phyloP scores from a whole-genome alignment of 805 yeast species.

The Hanseniaspora mollemarum region DNA sequence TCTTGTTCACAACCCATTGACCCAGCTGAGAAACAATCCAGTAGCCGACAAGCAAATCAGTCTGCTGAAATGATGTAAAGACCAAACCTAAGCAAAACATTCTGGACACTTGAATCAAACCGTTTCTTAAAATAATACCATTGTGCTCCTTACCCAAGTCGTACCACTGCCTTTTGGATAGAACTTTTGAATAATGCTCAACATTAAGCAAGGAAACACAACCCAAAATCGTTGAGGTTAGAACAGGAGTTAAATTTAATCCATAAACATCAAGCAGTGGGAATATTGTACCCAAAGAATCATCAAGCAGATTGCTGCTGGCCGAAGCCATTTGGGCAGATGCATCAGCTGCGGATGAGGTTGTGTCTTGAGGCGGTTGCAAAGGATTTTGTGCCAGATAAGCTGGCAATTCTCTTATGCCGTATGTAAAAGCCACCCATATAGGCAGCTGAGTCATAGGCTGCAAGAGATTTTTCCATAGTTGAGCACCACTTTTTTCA shows the following conservation, averaged over 20 bases:
- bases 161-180: constrained; percentile 29
- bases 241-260: constrained; percentile 39
- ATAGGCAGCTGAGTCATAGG: constrained; percentile 79
- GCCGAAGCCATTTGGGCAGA: constrained; percentile 6
- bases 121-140: constrained; percentile 26
- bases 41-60: constrained; percentile 68
- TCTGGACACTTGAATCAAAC: constrained; percentile 59
- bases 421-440: constrained; percentile 69
- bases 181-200: constrained; percentile 68
- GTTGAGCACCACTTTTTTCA: constrained; percentile 52
- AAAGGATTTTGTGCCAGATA: constrained; percentile 7
- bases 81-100: constrained; percentile 67
- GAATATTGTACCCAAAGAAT: constrained; percentile 37
- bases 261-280: constrained; percentile 10
- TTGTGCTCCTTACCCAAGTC: constrained; percentile 23
- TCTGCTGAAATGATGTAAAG: constrained; percentile 78
- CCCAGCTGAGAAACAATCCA: constrained; percentile 80
- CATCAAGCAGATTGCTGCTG: constrained; percentile 42
- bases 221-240: constrained; percentile 65
- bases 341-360: not conserved
- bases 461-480: constrained; percentile 66
- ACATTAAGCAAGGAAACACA: constrained; percentile 60
- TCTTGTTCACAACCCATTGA: constrained; percentile 63
- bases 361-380: constrained; percentile 33
- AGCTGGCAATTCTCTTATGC: constrained; percentile 24